These are phyloP conservation scores for Rubia balearica DNA, from an alignment of 305 asterid genomes.

Conservation along the genomic window DNA sequence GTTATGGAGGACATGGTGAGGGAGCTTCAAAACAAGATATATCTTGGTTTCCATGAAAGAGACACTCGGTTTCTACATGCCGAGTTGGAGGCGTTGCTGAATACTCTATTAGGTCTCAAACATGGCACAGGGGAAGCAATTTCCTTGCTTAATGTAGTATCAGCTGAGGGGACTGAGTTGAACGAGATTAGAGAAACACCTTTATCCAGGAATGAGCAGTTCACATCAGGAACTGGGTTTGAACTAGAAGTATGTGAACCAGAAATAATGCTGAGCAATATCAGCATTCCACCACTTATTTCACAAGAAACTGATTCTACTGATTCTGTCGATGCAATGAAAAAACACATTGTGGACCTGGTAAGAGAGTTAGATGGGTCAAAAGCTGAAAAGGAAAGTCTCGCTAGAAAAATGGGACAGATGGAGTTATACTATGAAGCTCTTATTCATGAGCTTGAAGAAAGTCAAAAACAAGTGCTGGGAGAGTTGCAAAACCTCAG, in stretches of 20 bases:
- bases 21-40: slow-evolving; percentile 56
- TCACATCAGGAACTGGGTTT: slow-evolving; percentile 47
- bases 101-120: slow-evolving; percentile 49
- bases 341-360: slow-evolving; percentile 68
- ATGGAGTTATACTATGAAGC: slow-evolving; percentile 97
- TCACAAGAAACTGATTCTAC: slow-evolving; percentile 47
- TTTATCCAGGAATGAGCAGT: slow-evolving; percentile 26
- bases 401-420: slow-evolving; percentile 71
- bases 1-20: slow-evolving; percentile 56
- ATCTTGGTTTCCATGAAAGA: slow-evolving; percentile 39
- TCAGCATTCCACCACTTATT: slow-evolving; percentile 42
- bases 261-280: slow-evolving; percentile 56
- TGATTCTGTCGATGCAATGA: slow-evolving; percentile 58
- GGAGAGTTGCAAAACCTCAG: slow-evolving; percentile 75
- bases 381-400: slow-evolving; percentile 76
- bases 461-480: slow-evolving; percentile 79
- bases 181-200: slow-evolving; percentile 27
- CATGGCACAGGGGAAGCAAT: slow-evolving; percentile 41
- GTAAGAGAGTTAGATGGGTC: slow-evolving; percentile 82
- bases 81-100: slow-evolving; percentile 59
- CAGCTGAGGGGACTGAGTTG: slow-evolving; percentile 27
- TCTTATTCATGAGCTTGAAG: slow-evolving; percentile 88
- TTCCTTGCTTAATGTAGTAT: slow-evolving; percentile 21
- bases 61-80: slow-evolving; percentile 48
- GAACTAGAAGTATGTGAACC: slow-evolving; percentile 76